Evolutionary conservation across 169 alveolate species (phyloP), one percentile per base, ranked within the genome.

Genomic region (Cryptosporidium parvum): DNA sequence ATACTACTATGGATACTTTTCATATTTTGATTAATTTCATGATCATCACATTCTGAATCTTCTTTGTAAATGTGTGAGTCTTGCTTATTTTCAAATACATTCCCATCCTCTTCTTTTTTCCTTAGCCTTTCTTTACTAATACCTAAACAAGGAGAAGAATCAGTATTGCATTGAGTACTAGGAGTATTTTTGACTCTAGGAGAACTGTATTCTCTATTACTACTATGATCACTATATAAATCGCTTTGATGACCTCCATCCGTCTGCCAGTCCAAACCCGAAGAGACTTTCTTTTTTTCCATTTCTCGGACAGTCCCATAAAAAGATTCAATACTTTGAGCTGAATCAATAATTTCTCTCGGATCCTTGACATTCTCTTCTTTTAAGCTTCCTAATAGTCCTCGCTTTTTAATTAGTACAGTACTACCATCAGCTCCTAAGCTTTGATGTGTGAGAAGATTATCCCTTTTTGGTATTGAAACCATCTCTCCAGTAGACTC

Each of bases 81-180:
- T 39, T 69, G 33, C 16, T 33, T 5, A 18, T 51, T 10, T 21
- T 39, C 37, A 37, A 9, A 23, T 3, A 10, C 42, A 31, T 69
- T 35, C 33, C 23, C 59, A 18, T 26, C 45, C 31, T 12, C 9
- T 37, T 65, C 80, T 69, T 23, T 12, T 39, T 16, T 44, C 26
- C 31, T 8, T 0, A 26, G 45, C 51, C 23, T 29, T 45, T 23
- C 68, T 26, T 70, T 44, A 31, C 2, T 29, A 2, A 52, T 3
- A 21, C 7, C 70, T 5, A 44, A 9, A 26, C 68, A 35, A 14
- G 86, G 86, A 14, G 86, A 73, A 7, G 86, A 73, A 16, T 73
- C 86, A 2, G 86, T 56, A 73, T 73, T 73, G 4, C 68, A 73
- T 16, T 73, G 68, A 53, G 86, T 73, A 33, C 86, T 73, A 1